A percentile compares a stretch with the other conserved stretches of the same genome.
Conservation (phyloP, 2,329 filamentous ascomycete genomes). For the Xylariaceae sp. region DNA sequence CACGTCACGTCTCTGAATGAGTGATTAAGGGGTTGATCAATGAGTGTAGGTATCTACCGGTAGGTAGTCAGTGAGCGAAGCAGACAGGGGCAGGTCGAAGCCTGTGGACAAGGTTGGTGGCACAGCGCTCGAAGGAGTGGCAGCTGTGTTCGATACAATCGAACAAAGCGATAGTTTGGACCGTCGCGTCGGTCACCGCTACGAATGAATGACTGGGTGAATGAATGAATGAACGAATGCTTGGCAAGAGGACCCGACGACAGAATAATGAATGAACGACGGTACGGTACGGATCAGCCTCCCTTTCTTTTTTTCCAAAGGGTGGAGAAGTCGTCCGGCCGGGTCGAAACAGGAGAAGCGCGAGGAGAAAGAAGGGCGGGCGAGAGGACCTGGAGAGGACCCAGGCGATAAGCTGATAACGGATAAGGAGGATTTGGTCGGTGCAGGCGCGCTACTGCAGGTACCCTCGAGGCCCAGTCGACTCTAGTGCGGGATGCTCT, state of each 20-base stretch:
- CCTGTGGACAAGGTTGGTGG: background rate
- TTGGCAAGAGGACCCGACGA: background rate
- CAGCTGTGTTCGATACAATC: slow-evolving; percentile 11
- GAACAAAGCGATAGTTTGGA: slow-evolving; percentile 17
- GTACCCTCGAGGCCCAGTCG: slow-evolving; percentile 8
- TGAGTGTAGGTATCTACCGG: slow-evolving; percentile 10
- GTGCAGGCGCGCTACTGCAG: slow-evolving; percentile 15
- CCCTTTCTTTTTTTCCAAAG: background rate
- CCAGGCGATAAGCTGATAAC: background rate
- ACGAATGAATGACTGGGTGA: background rate
- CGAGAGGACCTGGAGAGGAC: background rate
- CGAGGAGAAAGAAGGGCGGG: background rate
- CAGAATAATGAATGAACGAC: slow-evolving; percentile 8
- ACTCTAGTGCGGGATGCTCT: background rate
- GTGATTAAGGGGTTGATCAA: background rate
- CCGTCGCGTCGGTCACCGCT: background rate
- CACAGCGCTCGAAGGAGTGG: slow-evolving; percentile 12
- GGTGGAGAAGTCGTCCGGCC: background rate
- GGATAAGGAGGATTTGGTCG: background rate
- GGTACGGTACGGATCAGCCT: background rate
- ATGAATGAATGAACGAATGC: slow-evolving; percentile 1
- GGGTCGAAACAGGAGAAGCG: background rate
- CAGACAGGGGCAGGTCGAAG: background rate
- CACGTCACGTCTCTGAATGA: slow-evolving; percentile 4
- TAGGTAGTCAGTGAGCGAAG: background rate